Evolutionary conservation across 1,139 yeast genomes (phyloP).

Genomic region (Suhomyces atakaporum): DNA sequence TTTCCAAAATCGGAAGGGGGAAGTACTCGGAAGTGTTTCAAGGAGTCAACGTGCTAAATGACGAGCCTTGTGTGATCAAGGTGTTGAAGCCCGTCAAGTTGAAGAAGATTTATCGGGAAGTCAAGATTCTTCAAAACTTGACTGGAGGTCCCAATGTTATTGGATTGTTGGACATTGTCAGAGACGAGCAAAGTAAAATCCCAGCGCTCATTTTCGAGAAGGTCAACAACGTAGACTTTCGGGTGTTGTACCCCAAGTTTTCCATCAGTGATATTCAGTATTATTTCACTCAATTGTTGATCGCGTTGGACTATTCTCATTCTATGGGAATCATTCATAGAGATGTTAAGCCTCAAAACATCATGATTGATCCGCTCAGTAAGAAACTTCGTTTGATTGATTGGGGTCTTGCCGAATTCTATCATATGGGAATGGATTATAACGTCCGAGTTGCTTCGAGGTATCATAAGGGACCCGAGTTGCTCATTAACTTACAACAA

Average conservation of each 20-base stretch:
- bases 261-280: constrained; percentile 63
- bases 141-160: constrained; percentile 76
- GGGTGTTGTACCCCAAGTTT: constrained; percentile 69
- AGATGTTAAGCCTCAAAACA: constrained; percentile 83
- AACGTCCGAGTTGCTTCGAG: constrained; percentile 81
- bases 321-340: constrained; percentile 85
- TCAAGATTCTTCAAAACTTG: constrained; percentile 71
- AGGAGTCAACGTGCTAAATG: constrained; percentile 53
- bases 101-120: constrained; percentile 77
- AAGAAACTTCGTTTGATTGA: constrained; percentile 70
- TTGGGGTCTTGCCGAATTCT: constrained; percentile 86
- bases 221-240: constrained; percentile 70
- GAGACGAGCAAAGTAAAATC: constrained; percentile 69
- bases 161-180: constrained; percentile 70
- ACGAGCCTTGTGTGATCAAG: constrained; percentile 65
- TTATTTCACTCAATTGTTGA: constrained; percentile 67
- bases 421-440: constrained; percentile 76
- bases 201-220: constrained; percentile 77
- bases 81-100: constrained; percentile 79
- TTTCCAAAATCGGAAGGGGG: constrained; percentile 92
- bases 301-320: constrained; percentile 75
- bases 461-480: constrained; percentile 80
- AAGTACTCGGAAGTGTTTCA: constrained; percentile 96
- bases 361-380: constrained; percentile 73
- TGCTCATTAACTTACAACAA: constrained; percentile 69